Percentiles rank a stretch among this genome's conserved stretches.
Evolutionary conservation across 768 basidiomycete species (phyloP).

Genomic region (Cystobasidium onofrii): DNA sequence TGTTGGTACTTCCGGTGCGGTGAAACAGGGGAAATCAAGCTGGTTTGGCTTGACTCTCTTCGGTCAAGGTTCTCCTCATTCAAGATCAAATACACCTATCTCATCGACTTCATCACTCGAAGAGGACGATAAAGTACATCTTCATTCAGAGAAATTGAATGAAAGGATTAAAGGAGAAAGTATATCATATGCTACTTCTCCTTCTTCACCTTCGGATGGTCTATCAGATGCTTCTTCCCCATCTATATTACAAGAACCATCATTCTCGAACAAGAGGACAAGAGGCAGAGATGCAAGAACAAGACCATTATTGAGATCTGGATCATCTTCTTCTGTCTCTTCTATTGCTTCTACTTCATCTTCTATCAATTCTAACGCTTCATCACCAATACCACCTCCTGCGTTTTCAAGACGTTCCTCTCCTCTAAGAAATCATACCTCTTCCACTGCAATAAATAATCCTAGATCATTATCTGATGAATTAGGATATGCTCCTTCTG

Average conservation of each 20-base stretch:
- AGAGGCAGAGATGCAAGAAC: neutral
- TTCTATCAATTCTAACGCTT: neutral
- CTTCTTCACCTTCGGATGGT: neutral
- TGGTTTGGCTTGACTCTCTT: neutral
- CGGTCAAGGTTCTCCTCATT: too few relatives aligned
- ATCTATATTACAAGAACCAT: neutral
- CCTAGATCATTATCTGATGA: neutral
- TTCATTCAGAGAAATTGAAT: too few relatives aligned
- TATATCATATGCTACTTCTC: neutral
- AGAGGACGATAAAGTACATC: neutral
- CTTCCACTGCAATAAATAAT: neutral
- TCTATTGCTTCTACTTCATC: neutral
- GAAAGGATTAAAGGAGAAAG: neutral
- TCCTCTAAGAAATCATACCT: neutral
- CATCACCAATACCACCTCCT: neutral
- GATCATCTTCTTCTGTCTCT: neutral
- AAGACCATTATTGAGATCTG: neutral
- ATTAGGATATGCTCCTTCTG: neutral
- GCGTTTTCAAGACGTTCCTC: neutral
- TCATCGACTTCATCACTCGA: neutral
- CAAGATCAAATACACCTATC: neutral
- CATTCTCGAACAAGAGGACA: neutral
- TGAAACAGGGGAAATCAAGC: neutral
- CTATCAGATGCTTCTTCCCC: neutral
- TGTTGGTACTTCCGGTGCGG: too few relatives aligned